Conservation (phyloP, 768 basidiomycete genomes). For the Mycena galericulata region DNA sequence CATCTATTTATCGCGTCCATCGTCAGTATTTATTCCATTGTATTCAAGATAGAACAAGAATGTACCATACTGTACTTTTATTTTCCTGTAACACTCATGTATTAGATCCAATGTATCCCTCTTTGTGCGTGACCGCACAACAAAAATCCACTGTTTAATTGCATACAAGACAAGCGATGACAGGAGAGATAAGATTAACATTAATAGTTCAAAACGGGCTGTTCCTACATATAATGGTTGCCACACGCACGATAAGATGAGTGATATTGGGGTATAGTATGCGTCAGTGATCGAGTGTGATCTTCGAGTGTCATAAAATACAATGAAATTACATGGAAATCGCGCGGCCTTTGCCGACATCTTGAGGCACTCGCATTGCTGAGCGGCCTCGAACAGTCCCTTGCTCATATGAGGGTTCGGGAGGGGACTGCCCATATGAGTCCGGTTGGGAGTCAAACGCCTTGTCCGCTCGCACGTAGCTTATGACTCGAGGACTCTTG, state of each 20-base stretch:
- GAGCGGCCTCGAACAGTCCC: conserved; percentile 73
- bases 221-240: conserved; percentile 1
- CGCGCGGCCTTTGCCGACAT: conserved; percentile 79
- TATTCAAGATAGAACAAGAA: conserved; percentile 23
- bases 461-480: conserved; percentile 79
- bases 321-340: conserved; percentile 79
- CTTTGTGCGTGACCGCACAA: neutral
- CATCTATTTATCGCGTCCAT: conserved; percentile 18
- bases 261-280: conserved; percentile 24
- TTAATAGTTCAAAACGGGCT: conserved; percentile 26
- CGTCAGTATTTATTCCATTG: conserved; percentile 9
- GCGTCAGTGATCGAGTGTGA: neutral
- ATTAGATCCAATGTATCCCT: neutral
- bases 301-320: conserved; percentile 1
- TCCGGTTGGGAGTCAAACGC: conserved; percentile 72
- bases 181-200: conserved; percentile 19
- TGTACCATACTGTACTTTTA: conserved; percentile 3
- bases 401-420: conserved; percentile 44
- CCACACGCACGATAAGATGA: conserved; percentile 4
- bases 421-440: conserved; percentile 53
- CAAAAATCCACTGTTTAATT: neutral
- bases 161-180: neutral
- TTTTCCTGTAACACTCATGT: conserved; percentile 16
- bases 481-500: conserved; percentile 86
- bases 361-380: conserved; percentile 69